A percentile compares a stretch with the other conserved stretches of the same genome.
phyloP scores from a whole-genome alignment of 805 yeast genomes.

The Lachancea lanzarotensis region DNA sequence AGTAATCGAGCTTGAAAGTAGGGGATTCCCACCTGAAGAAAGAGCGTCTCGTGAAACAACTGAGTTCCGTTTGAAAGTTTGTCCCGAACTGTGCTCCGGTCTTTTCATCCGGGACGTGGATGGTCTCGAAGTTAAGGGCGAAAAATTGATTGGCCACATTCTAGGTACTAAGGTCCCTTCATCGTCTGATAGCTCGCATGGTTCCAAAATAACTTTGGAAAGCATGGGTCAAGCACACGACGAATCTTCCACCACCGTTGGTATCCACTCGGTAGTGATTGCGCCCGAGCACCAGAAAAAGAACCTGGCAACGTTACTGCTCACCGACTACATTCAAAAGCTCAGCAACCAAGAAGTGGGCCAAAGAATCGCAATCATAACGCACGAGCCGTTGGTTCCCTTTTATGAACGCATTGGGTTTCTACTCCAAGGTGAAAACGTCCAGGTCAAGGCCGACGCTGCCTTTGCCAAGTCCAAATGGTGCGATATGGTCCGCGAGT shows the following conservation, averaged over 20 bases:
- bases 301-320: conserved; percentile 72
- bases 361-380: conserved; percentile 64
- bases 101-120: conserved; percentile 57
- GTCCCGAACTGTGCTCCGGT: conserved; percentile 91
- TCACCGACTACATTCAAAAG: conserved; percentile 88
- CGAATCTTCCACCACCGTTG: conserved; percentile 68
- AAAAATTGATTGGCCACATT: conserved; percentile 69
- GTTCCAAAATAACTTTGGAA: conserved; percentile 24
- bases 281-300: conserved; percentile 72
- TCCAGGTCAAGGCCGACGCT: conserved; percentile 25
- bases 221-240: conserved; percentile 41
- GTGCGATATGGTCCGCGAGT: conserved; percentile 34
- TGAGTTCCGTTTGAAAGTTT: conserved; percentile 62
- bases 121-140: conserved; percentile 39
- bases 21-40: conserved; percentile 66
- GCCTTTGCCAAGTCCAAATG: conserved; percentile 27
- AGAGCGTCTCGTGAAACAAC: conserved; percentile 59
- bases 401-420: conserved; percentile 84
- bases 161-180: conserved; percentile 69
- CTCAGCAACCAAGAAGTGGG: conserved; percentile 83
- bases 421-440: conserved; percentile 53
- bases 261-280: conserved; percentile 76
- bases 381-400: conserved; percentile 59
- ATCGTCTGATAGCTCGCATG: conserved; percentile 43
- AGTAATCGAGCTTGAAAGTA: conserved; percentile 52